These are phyloP conservation scores for Tricholoma sp. DNA, from an alignment of 768 basidiomycete genomes.

Conservation along the genomic window DNA sequence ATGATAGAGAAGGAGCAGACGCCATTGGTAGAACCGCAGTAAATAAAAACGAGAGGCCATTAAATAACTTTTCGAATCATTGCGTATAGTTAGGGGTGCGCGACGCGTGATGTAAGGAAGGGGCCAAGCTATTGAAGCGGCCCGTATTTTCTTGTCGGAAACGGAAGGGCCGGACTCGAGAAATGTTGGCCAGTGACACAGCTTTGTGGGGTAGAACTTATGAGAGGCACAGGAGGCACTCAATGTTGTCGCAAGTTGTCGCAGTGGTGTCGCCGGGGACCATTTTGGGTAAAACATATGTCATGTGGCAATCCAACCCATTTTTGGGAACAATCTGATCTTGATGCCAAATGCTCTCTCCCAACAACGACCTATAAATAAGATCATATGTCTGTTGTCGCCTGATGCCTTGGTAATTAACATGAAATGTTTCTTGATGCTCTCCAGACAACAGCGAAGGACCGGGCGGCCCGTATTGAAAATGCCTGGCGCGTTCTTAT, in stretches of 20 bases:
- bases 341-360: too few relatives aligned
- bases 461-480: not conserved
- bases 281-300: too few relatives aligned
- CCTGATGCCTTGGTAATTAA: not conserved
- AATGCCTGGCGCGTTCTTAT: not conserved
- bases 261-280: too few relatives aligned
- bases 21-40: not conserved
- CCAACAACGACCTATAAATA: too few relatives aligned
- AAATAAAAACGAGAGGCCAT: not conserved
- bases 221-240: too few relatives aligned
- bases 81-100: not conserved
- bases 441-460: not conserved
- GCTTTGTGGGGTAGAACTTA: too few relatives aligned
- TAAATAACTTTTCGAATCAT: not conserved
- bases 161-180: too few relatives aligned
- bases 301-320: too few relatives aligned
- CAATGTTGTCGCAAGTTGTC: too few relatives aligned
- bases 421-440: not conserved
- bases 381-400: too few relatives aligned
- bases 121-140: not conserved
- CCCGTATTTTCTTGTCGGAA: not conserved
- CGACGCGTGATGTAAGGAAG: not conserved
- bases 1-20: not conserved
- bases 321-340: too few relatives aligned
- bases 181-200: too few relatives aligned